A percentile compares a stretch with the other conserved stretches of the same genome.
These are phyloP conservation scores for Diplodia mutila DNA, from an alignment of 2,329 filamentous ascomycete genomes.

Conservation along the genomic window DNA sequence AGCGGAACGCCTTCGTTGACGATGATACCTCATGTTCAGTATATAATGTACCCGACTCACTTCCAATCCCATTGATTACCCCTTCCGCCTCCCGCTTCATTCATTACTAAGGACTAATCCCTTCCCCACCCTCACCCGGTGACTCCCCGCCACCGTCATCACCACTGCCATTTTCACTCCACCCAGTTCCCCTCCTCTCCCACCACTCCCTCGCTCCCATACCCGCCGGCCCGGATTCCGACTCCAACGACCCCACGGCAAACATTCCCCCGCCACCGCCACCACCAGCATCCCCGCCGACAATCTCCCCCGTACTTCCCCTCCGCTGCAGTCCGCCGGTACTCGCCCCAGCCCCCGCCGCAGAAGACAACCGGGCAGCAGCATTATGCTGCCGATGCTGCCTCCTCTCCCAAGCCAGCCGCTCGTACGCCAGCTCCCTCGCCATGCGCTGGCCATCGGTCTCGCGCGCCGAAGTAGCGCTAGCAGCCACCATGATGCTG, in stretches of 20 bases:
- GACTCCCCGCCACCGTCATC: background rate
- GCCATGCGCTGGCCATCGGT: constrained; percentile 38
- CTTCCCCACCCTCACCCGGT: background rate
- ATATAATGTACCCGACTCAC: background rate
- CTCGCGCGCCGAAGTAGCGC: constrained; percentile 38
- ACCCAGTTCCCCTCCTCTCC: constrained; percentile 1
- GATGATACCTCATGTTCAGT: background rate
- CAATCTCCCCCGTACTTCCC: background rate
- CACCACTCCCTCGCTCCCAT: constrained; percentile 8
- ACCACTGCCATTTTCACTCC: background rate
- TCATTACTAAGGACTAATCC: background rate
- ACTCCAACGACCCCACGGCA: background rate
- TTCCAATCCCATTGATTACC: background rate
- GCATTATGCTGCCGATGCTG: constrained; percentile 29
- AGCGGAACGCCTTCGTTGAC: background rate
- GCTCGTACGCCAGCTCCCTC: constrained; percentile 41
- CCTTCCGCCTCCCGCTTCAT: background rate
- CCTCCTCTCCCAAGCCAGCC: constrained; percentile 45
- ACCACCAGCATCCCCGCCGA: background rate
- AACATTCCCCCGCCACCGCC: background rate
- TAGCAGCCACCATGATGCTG: constrained; percentile 19
- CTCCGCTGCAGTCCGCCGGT: background rate
- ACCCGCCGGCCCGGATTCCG: background rate
- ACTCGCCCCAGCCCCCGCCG: background rate
- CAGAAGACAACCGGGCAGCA: background rate